phyloP scores from a whole-genome alignment of 176 grass and related monocot species.

The Miscanthus lutarioriparius region DNA sequence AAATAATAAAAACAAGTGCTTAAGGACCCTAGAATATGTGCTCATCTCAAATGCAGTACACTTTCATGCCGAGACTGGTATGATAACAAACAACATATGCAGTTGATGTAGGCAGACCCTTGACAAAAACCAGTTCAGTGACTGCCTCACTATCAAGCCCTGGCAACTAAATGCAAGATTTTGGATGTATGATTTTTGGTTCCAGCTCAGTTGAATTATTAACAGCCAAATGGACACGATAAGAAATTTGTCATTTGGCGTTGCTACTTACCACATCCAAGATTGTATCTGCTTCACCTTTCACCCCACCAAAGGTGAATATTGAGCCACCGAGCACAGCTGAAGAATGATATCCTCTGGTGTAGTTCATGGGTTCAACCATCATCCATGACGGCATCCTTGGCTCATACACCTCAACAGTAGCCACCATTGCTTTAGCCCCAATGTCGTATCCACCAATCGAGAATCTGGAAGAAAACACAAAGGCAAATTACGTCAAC shows the following conservation, averaged over 20 bases:
- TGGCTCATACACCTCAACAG: constrained; percentile 70
- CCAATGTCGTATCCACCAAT: constrained; percentile 66
- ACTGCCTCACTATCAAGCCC: too few relatives aligned
- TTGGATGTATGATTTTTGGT: too few relatives aligned
- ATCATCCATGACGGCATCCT: constrained; percentile 59
- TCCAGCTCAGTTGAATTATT: background rate
- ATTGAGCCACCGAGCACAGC: constrained; percentile 59
- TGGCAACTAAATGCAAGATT: too few relatives aligned
- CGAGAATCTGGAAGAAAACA: constrained; percentile 47
- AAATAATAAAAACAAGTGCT: too few relatives aligned
- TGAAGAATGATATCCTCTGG: constrained; percentile 70
- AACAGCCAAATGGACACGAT: background rate
- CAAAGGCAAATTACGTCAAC: background rate
- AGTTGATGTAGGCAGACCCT: too few relatives aligned
- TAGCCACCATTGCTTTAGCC: constrained; percentile 43
- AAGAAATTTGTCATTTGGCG: background rate
- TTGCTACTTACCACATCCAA: constrained; percentile 63
- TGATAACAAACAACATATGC: too few relatives aligned
- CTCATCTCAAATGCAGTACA: too few relatives aligned
- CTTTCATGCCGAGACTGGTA: too few relatives aligned
- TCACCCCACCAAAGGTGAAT: constrained; percentile 60
- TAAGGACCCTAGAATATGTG: too few relatives aligned
- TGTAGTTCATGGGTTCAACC: constrained; percentile 58
- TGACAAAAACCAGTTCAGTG: too few relatives aligned
- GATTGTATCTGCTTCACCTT: constrained; percentile 42